Evolutionary conservation across 208 protist species (phyloP), one percentile per base, ranked within the genome.

Genomic region (Leishmania turanica): DNA sequence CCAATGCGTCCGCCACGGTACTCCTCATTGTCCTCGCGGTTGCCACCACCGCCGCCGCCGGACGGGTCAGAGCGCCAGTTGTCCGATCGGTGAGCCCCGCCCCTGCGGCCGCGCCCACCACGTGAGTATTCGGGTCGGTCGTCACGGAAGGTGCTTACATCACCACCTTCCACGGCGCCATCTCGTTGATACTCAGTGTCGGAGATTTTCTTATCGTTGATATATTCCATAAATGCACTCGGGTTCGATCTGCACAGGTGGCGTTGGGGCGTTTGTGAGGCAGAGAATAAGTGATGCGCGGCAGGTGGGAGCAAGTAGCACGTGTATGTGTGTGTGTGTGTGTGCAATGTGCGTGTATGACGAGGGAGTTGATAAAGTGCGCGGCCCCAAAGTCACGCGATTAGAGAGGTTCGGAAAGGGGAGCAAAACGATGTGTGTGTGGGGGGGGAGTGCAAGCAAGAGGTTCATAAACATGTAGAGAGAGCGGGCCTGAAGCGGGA

Each of bases 141-240:
- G 78, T 87, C 83, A 78, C 78, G 81, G 76, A 84, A 81, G 84
- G 74, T 84, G 68, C 71, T 84, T 77, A 87, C 84, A 77, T 80
- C 65, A 77, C 62, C 83, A 78, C 79, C 79, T 79, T 82, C 84
- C 75, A 80, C 78, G 69, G 80, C 85, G 84, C 85, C 88, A 89
- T 88, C 78, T 77, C 82, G 78, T 84, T 89, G 82, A 91, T 91
- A 86, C 88, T 91, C 83, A 79, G 81, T 81, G 86, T 89, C 81
- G 87, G 83, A 77, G 19, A 62, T 51, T 82, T 80, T 84, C 47
- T 87, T 78, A 49, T 88, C 79, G 85, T 77, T 85, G 83, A 83
- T 86, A 81, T 89, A 84, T 86, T 89, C 81, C 88, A 91, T 91
- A 88, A 87, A 91, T 70, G 78, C 53, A 81, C 83, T 70, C 71